phyloP scores from a whole-genome alignment of 148 eudicot species.

The Vaccinium darrowii region DNA sequence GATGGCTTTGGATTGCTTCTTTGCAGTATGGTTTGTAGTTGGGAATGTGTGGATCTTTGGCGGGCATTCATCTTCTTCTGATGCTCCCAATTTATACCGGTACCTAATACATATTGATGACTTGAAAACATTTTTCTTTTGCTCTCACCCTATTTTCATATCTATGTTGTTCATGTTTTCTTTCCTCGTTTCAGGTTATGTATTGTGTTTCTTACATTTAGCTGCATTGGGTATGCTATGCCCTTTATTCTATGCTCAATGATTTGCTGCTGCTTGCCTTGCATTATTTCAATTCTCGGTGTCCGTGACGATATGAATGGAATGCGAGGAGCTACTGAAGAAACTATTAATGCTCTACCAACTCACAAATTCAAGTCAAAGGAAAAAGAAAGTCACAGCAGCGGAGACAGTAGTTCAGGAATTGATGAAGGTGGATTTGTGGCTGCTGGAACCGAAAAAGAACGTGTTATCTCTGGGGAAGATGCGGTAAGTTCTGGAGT shows the following conservation, averaged over 20 bases:
- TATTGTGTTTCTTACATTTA: constrained; percentile 64
- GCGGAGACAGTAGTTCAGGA: constrained; percentile 33
- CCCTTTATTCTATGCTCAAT: constrained; percentile 73
- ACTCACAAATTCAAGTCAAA: constrained; percentile 58
- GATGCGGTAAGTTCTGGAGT: constrained; percentile 60
- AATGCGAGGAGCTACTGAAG: constrained; percentile 67
- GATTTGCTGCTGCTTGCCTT: constrained; percentile 86
- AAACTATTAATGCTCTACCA: constrained; percentile 64
- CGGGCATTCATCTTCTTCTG: constrained; percentile 65
- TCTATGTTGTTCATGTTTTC: not conserved
- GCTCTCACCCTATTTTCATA: not conserved
- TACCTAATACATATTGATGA: constrained; percentile 10
- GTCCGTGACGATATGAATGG: constrained; percentile 63
- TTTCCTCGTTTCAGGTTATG: constrained; percentile 51
- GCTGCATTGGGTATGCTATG: constrained; percentile 79
- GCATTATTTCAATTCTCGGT: constrained; percentile 67
- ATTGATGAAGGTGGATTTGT: constrained; percentile 54
- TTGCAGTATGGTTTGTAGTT: constrained; percentile 82
- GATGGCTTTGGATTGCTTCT: constrained; percentile 84
- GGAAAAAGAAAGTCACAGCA: constrained; percentile 37
- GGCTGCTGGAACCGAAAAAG: constrained; percentile 69
- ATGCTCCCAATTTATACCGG: constrained; percentile 83
- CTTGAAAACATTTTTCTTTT: not conserved
- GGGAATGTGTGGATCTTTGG: constrained; percentile 84
- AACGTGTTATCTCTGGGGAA: constrained; percentile 67